Percentiles rank a stretch among this genome's conserved stretches.
phyloP scores from a whole-genome alignment of 2,329 filamentous ascomycete species.

The Apiospora aurea region DNA sequence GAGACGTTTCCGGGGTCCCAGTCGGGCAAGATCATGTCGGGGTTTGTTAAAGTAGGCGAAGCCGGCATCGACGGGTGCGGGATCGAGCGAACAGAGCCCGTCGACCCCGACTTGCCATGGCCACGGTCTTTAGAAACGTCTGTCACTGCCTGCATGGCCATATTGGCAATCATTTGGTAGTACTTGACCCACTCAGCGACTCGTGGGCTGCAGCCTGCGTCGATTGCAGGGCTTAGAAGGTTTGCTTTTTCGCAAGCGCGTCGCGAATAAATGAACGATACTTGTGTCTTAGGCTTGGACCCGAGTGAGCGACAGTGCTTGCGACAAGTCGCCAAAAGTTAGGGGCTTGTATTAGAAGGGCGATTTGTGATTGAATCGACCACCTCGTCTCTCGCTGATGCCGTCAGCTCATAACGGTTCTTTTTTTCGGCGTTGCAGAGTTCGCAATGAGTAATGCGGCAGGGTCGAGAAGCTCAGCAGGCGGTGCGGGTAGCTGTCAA shows the following conservation, averaged over 20 bases:
- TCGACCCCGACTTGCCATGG: conserved; percentile 5
- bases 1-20: conserved; percentile 63
- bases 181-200: background rate
- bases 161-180: conserved; percentile 11
- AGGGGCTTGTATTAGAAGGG: background rate
- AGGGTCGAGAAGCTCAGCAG: background rate
- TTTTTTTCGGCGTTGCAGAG: conserved; percentile 5
- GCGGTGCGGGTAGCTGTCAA: background rate
- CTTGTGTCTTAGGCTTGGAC: background rate
- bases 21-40: conserved; percentile 91
- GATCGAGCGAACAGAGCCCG: conserved; percentile 19
- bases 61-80: conserved; percentile 55
- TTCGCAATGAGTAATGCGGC: background rate
- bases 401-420: conserved; percentile 15
- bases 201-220: background rate
- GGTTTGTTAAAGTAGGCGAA: conserved; percentile 89
- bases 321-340: conserved; percentile 1
- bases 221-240: background rate
- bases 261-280: conserved; percentile 2
- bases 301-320: background rate
- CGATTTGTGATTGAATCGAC: background rate
- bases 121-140: conserved; percentile 1
- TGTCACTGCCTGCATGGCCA: conserved; percentile 15
- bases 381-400: background rate
- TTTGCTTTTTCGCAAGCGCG: background rate